These are phyloP conservation scores for Pestalotiopsis sp. DNA, from an alignment of 2,329 filamentous ascomycete species.

Conservation along the genomic window DNA sequence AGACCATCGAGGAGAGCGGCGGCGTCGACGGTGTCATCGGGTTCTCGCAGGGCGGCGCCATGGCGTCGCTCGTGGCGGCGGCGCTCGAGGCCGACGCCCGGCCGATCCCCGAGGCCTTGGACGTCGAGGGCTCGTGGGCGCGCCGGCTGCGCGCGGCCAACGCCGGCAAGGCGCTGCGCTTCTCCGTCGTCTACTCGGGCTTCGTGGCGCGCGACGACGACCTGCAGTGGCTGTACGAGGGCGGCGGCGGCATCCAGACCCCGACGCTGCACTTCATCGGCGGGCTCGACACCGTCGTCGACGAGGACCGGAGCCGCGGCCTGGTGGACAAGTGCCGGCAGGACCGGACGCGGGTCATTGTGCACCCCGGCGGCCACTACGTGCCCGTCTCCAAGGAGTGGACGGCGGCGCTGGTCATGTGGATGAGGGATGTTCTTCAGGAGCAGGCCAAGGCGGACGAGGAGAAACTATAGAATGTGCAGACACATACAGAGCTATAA, in stretches of 20 bases:
- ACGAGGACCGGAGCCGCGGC: constrained; percentile 70
- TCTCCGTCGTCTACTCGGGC: constrained; percentile 67
- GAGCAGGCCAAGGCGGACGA: constrained; percentile 23
- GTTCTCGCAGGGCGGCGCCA: constrained; percentile 79
- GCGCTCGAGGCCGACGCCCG: constrained; percentile 62
- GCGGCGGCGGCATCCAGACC: constrained; percentile 58
- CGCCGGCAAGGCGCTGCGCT: constrained; percentile 47
- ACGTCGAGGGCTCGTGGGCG: constrained; percentile 43
- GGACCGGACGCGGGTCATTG: constrained; percentile 52
- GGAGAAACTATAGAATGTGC: constrained; percentile 20
- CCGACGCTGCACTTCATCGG: constrained; percentile 83
- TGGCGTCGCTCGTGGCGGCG: constrained; percentile 72
- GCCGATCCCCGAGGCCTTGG: constrained; percentile 33
- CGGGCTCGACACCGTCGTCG: constrained; percentile 84
- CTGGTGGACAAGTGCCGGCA: constrained; percentile 67
- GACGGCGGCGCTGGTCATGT: constrained; percentile 74
- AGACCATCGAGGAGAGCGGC: constrained; percentile 62
- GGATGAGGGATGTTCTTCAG: constrained; percentile 54
- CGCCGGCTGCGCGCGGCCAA: constrained; percentile 53
- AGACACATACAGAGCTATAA: background rate
- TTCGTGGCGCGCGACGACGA: constrained; percentile 55
- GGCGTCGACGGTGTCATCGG: constrained; percentile 80
- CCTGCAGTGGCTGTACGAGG: constrained; percentile 34
- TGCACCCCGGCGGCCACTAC: constrained; percentile 90
- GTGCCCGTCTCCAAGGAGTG: constrained; percentile 83